These are phyloP conservation scores for Penicillium sp. DNA, from an alignment of 2,329 filamentous ascomycete genomes.

Conservation along the genomic window DNA sequence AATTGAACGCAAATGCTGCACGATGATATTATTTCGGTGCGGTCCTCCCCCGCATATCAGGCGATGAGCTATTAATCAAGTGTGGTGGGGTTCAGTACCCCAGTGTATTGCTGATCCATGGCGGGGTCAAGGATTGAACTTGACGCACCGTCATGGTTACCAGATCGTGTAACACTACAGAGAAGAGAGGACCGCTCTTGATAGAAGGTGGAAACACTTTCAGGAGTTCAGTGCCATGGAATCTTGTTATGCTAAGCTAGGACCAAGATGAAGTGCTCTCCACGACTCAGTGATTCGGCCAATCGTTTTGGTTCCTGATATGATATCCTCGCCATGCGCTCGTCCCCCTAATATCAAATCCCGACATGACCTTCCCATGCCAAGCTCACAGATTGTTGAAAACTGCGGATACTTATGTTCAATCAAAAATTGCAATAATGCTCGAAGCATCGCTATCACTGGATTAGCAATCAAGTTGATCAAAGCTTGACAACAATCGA, in stretches of 20 bases:
- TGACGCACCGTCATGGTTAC: neutral
- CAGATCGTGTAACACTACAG: neutral
- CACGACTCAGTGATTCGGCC: neutral
- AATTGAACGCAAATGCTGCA: neutral
- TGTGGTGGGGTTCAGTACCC: neutral
- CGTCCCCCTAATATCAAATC: too few species aligned
- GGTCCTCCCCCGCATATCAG: neutral
- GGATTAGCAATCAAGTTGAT: neutral
- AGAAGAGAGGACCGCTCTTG: neutral
- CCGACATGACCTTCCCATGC: neutral
- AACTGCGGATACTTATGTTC: neutral
- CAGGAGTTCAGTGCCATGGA: neutral
- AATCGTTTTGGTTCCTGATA: neutral
- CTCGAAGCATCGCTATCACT: neutral
- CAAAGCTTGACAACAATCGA: neutral
- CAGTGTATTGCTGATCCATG: neutral
- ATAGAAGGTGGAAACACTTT: neutral
- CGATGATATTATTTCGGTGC: neutral
- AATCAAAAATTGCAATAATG: neutral
- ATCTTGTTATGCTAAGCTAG: neutral
- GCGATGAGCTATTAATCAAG: neutral
- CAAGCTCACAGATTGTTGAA: constrained; percentile 1
- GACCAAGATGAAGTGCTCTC: neutral
- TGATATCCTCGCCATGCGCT: neutral
- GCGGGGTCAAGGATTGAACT: neutral